A percentile compares a stretch with the other conserved stretches of the same genome.
Conservation (phyloP, 768 basidiomycete genomes). For the Infundibulicybe gibba region DNA sequence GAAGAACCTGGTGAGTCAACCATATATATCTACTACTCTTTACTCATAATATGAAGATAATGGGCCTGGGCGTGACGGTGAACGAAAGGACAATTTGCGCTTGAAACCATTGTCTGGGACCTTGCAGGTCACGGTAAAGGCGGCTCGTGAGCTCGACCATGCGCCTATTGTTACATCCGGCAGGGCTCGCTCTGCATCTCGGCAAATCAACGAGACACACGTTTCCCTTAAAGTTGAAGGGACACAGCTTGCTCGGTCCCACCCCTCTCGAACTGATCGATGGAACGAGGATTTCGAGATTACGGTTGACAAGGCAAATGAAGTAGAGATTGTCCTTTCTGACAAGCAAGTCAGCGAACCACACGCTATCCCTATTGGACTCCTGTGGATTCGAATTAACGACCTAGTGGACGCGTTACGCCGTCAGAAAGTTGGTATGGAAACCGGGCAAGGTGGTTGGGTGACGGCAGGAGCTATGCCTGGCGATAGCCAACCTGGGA, state of each 20-base stretch:
- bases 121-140: slow-evolving; percentile 82
- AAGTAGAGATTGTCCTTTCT: slow-evolving; percentile 94
- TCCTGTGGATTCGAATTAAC: slow-evolving; percentile 91
- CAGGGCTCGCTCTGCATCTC: slow-evolving; percentile 73
- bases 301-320: slow-evolving; percentile 95
- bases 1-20: slow-evolving; percentile 62
- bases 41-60: slow-evolving; percentile 23
- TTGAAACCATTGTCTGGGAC: slow-evolving; percentile 94
- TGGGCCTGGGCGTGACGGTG: slow-evolving; percentile 63
- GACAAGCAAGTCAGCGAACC: slow-evolving; percentile 84
- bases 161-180: slow-evolving; percentile 63
- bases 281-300: slow-evolving; percentile 99
- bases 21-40: neutral
- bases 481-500: slow-evolving; percentile 43
- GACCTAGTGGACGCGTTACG: slow-evolving; percentile 93
- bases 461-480: slow-evolving; percentile 92
- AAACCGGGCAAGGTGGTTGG: slow-evolving; percentile 88
- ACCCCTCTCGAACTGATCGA: slow-evolving; percentile 89
- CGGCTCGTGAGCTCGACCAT: slow-evolving; percentile 93
- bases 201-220: slow-evolving; percentile 78
- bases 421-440: slow-evolving; percentile 87
- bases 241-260: slow-evolving; percentile 86
- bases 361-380: slow-evolving; percentile 85
- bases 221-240: slow-evolving; percentile 97
- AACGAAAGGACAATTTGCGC: slow-evolving; percentile 89